Evolutionary conservation across 129 eudicot species (phyloP), one percentile per base, ranked within the genome.

Genomic region (Flaveria brownii): DNA sequence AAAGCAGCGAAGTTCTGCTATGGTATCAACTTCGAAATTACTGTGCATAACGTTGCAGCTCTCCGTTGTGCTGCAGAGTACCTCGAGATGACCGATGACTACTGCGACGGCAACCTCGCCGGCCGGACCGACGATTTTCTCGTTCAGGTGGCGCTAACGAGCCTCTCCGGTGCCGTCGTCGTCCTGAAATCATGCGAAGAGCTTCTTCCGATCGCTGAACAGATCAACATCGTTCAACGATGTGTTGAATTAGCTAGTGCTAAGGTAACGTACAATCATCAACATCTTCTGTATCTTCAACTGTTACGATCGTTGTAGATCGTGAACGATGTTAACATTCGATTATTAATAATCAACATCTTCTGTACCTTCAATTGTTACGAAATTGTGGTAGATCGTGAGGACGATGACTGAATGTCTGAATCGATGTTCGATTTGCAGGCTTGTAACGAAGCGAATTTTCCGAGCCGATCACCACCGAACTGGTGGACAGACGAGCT

Each of bases 401-500:
- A 61, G 39, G 41, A 36, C 7, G 41, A 36, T 36, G 5, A 36
- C 41, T 36, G 6, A 6, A 36, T 67, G 41, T 51, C 59, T 41
- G 60, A 71, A 70, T 82, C 63, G 6, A 13, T 54, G 9, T 70
- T 51, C 18, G 11, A 52, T 64, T 80, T 56, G 47, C 81, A 91
- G 99, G 94, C 94, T 22, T 91, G 99, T 71, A 89, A 80, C 47
- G 99, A 95, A 85, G 96, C 97, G 1, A 95, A 88, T 75, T 91
- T 91, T 43, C 99, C 99, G n/a, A 91, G 97, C 86, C 90, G 96
- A 5, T 89, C 95, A 42, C 99, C 99, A 1, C 92, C 97, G 61
- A 95, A 95, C 49, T 95, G 97, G 99, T 95, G 99, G 99, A 87
- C 99, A 0, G 96, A 91, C 14, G 99, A 95, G 76, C 83, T 95